These are phyloP conservation scores for Mucor indicus DNA, from an alignment of 371 early-diverging fungal species.

Conservation along the genomic window DNA sequence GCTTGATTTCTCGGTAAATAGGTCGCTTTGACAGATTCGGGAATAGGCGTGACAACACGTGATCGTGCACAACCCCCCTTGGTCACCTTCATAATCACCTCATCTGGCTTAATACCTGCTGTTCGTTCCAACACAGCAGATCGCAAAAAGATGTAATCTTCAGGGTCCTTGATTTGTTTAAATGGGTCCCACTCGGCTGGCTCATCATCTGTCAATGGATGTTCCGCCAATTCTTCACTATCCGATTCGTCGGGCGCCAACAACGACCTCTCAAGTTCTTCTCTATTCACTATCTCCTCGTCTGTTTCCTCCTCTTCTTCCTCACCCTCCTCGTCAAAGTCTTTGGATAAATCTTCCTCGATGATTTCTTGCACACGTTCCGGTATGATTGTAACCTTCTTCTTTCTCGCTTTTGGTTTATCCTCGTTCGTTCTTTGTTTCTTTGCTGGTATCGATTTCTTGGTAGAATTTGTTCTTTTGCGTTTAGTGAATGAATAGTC, in stretches of 20 bases:
- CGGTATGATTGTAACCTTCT: neutral
- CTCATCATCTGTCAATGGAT: neutral
- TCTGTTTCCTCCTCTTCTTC: constrained; percentile 15
- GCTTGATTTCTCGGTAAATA: constrained; percentile 52
- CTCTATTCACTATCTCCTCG: constrained; percentile 13
- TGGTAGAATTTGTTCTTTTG: neutral
- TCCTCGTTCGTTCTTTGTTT: neutral
- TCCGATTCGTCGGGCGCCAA: constrained; percentile 17
- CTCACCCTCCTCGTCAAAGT: constrained; percentile 26
- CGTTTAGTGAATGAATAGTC: neutral
- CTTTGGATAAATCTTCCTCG: constrained; percentile 9
- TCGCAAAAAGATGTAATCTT: constrained; percentile 53
- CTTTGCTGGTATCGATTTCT: neutral
- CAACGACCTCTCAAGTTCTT: constrained; percentile 14
- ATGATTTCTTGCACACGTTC: constrained; percentile 13
- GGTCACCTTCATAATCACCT: constrained; percentile 4
- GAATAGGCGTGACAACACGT: constrained; percentile 63
- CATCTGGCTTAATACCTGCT: constrained; percentile 1
- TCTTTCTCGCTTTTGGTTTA: neutral
- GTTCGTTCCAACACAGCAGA: constrained; percentile 45
- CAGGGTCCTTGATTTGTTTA: constrained; percentile 47
- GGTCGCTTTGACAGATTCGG: constrained; percentile 63
- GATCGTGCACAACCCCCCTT: constrained; percentile 81
- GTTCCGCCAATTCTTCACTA: constrained; percentile 6
- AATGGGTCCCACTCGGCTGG: constrained; percentile 32